These are phyloP conservation scores for Iberis pinnata DNA, from an alignment of 345 rosid genomes.

Conservation along the genomic window DNA sequence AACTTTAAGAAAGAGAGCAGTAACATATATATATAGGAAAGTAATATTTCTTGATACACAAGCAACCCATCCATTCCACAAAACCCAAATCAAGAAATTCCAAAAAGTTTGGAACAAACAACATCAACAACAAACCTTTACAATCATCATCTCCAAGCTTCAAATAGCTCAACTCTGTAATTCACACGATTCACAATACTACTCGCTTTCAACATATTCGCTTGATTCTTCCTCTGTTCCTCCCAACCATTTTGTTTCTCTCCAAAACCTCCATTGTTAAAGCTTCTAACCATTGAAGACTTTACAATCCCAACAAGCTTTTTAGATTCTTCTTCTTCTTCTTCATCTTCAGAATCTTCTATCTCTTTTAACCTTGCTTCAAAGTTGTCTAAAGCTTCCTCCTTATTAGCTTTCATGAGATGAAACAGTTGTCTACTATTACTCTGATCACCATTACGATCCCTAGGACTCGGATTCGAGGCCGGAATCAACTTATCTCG, in stretches of 20 bases:
- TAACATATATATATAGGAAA: conserved; percentile 22
- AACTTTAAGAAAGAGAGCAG: too few species aligned
- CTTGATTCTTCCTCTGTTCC: conserved; percentile 22
- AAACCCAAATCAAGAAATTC: conserved; percentile 5
- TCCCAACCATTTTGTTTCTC: conserved; percentile 26
- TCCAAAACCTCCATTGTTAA: conserved; percentile 33
- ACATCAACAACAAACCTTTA: background rate
- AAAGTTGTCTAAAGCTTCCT: conserved; percentile 16
- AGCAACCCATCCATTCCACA: conserved; percentile 23
- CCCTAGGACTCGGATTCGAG: conserved; percentile 48
- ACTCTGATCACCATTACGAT: conserved; percentile 56
- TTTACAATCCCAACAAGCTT: conserved; percentile 29
- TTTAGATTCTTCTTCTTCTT: conserved; percentile 30
- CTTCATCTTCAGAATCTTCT: conserved; percentile 33
- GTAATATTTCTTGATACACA: conserved; percentile 19
- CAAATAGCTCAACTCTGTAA: conserved; percentile 57
- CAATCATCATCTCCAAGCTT: conserved; percentile 49
- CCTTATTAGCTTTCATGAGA: conserved; percentile 32
- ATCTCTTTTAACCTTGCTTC: conserved; percentile 27
- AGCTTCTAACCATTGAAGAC: conserved; percentile 8
- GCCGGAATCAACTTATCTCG: conserved; percentile 35
- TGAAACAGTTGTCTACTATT: conserved; percentile 30
- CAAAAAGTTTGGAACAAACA: conserved; percentile 15
- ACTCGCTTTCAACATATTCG: conserved; percentile 34
- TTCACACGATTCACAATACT: conserved; percentile 43